phyloP scores from a whole-genome alignment of 1,284 basidiomycete genomes.

The Ustilago lituana region DNA sequence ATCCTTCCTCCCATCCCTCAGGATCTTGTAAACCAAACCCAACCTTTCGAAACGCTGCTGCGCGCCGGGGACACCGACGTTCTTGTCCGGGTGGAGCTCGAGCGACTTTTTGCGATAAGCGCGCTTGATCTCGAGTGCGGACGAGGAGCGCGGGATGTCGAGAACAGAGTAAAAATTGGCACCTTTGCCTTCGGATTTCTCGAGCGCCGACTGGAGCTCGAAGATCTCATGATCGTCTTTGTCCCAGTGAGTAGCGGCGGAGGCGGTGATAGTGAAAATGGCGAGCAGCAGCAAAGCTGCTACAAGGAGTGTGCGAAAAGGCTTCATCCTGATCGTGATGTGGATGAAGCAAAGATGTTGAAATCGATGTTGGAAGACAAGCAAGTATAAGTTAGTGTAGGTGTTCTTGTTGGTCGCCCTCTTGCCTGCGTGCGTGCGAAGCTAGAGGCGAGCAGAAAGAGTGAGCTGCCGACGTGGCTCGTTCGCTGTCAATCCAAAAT shows the following conservation, averaged over 20 bases:
- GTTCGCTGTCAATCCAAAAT: conserved; percentile 16
- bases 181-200: conserved; percentile 49
- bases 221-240: conserved; percentile 65
- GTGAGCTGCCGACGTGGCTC: conserved; percentile 30
- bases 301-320: conserved; percentile 20
- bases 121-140: conserved; percentile 50
- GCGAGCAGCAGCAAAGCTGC: conserved; percentile 16
- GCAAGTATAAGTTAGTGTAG: too few species aligned
- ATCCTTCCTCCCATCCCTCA: conserved; percentile 62
- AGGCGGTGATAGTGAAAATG: conserved; percentile 12
- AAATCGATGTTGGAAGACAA: too few species aligned
- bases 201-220: conserved; percentile 61
- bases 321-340: conserved; percentile 18
- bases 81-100: conserved; percentile 65
- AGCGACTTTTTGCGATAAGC: conserved; percentile 62
- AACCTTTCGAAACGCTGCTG: conserved; percentile 63
- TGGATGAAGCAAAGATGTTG: too few species aligned
- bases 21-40: conserved; percentile 63
- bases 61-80: conserved; percentile 43
- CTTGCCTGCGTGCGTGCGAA: too few species aligned
- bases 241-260: conserved; percentile 47
- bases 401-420: too few species aligned
- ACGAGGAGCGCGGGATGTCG: conserved; percentile 42
- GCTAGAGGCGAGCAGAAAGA: background rate
- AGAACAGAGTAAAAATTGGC: conserved; percentile 63